Evolutionary conservation across 768 basidiomycete genomes (phyloP).

Genomic region (Mycena vulgaris): DNA sequence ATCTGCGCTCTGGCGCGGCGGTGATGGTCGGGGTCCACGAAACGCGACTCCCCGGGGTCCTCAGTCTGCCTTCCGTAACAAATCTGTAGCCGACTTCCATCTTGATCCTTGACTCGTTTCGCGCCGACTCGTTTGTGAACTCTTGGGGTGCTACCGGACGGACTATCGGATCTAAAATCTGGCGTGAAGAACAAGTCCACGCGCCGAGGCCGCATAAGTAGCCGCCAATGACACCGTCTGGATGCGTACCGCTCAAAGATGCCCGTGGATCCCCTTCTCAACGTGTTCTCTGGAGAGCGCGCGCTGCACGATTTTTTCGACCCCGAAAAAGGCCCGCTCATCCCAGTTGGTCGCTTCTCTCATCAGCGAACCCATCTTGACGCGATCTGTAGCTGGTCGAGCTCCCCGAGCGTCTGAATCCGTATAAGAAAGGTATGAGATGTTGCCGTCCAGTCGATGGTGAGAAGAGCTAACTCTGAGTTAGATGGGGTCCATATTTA

Average conservation of each 20-base stretch:
- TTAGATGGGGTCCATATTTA: conserved; percentile 43
- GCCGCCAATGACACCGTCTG: not conserved
- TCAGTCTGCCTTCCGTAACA: not conserved
- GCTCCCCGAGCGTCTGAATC: conserved; percentile 40
- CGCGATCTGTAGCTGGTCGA: conserved; percentile 38
- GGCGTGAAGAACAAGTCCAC: not conserved
- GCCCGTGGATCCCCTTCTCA: conserved; percentile 38
- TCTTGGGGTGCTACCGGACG: not conserved
- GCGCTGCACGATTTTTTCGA: conserved; percentile 40
- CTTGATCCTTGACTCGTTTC: not conserved
- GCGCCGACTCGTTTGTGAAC: not conserved
- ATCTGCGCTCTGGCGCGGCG: not conserved
- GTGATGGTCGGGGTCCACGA: conserved; percentile 4
- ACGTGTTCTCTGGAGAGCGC: conserved; percentile 42
- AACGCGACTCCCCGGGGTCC: conserved; percentile 1
- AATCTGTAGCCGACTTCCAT: not conserved
- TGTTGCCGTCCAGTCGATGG: not conserved
- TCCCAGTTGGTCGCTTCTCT: conserved; percentile 30
- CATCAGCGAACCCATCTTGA: not conserved
- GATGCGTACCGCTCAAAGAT: conserved; percentile 3
- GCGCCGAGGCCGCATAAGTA: not conserved
- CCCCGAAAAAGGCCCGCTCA: conserved; percentile 40
- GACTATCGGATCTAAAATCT: conserved; percentile 9
- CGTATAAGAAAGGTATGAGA: conserved; percentile 33
- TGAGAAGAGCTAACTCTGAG: not conserved